These are phyloP conservation scores for Fusarium multiceps DNA, from an alignment of 2,329 filamentous ascomycete genomes.

Conservation along the genomic window DNA sequence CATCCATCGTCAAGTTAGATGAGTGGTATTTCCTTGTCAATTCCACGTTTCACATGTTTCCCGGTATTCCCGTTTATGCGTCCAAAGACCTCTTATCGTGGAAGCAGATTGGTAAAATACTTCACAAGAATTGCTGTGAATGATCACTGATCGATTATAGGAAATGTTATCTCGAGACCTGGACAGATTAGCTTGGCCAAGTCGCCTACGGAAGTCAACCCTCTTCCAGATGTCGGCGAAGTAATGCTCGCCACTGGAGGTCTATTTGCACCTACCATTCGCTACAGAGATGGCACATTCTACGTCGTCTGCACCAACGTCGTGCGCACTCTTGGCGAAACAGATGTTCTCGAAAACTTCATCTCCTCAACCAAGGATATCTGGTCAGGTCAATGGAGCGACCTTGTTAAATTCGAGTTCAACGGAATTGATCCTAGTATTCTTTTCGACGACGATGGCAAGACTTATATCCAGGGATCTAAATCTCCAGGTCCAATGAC, in stretches of 20 bases:
- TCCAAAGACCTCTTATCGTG: slow-evolving; percentile 12
- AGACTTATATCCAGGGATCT: slow-evolving; percentile 13
- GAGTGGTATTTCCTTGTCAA: slow-evolving; percentile 26
- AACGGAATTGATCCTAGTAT: slow-evolving; percentile 12
- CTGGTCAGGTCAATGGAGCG: slow-evolving; percentile 16
- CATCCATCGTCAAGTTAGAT: slow-evolving; percentile 16
- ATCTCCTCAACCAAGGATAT: slow-evolving; percentile 2
- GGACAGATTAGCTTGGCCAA: background rate
- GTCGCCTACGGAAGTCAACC: slow-evolving; percentile 9
- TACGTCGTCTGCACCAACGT: slow-evolving; percentile 23
- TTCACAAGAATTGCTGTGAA: background rate
- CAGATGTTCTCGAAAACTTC: slow-evolving; percentile 5
- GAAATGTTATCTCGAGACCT: slow-evolving; percentile 7
- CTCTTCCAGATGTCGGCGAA: slow-evolving; percentile 1
- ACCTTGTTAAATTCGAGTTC: slow-evolving; percentile 14
- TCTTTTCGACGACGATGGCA: slow-evolving; percentile 5
- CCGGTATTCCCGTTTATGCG: slow-evolving; percentile 11
- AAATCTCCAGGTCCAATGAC: slow-evolving; percentile 1
- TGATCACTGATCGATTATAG: background rate
- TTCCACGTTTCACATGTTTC: slow-evolving; percentile 27
- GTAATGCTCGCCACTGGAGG: slow-evolving; percentile 3
- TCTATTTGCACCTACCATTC: slow-evolving; percentile 15
- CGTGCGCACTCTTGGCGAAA: background rate
- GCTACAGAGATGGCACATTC: background rate
- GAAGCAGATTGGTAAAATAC: slow-evolving; percentile 7